Conservation (phyloP, 2,329 filamentous ascomycete species). For the Biscogniauxia marginata region DNA sequence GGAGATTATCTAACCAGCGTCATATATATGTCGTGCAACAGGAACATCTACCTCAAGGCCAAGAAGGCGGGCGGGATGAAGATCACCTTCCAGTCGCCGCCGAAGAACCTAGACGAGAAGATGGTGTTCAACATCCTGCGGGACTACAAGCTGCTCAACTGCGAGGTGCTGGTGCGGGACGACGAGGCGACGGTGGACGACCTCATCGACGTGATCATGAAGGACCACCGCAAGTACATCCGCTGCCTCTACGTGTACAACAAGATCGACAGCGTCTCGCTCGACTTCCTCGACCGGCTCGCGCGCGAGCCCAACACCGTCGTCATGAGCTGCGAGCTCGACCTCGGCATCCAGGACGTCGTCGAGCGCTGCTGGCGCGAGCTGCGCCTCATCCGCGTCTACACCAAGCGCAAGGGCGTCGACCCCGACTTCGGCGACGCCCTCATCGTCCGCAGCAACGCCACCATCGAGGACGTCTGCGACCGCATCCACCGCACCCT, state of each 20-base stretch:
- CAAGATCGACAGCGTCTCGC: constrained; percentile 94
- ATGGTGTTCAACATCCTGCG: constrained; percentile 97
- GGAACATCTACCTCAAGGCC: constrained; percentile 93
- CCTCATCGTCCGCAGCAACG: constrained; percentile 84
- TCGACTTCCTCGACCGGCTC: constrained; percentile 89
- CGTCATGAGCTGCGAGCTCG: constrained; percentile 96
- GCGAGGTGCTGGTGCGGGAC: constrained; percentile 91
- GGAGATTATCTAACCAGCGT: constrained; percentile 1
- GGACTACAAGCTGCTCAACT: constrained; percentile 98
- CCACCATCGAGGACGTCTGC: constrained; percentile 94
- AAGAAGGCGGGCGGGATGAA: constrained; percentile 99
- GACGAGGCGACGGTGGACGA: constrained; percentile 96
- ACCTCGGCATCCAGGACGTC: constrained; percentile 89
- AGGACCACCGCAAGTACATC: constrained; percentile 98
- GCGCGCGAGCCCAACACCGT: constrained; percentile 91
- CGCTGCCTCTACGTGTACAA: constrained; percentile 96
- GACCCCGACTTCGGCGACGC: constrained; percentile 91
- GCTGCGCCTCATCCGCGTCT: constrained; percentile 83
- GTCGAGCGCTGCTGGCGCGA: constrained; percentile 96
- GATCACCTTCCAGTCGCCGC: constrained; percentile 88
- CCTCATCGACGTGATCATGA: constrained; percentile 99
- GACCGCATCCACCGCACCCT: constrained; percentile 90
- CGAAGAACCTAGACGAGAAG: constrained; percentile 92
- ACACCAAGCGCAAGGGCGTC: constrained; percentile 92
- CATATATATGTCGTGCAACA: constrained; percentile 39